Percentiles rank a stretch among this genome's conserved stretches.
Conservation (phyloP, 2,329 filamentous ascomycete genomes). For the Fusarium coicis region DNA sequence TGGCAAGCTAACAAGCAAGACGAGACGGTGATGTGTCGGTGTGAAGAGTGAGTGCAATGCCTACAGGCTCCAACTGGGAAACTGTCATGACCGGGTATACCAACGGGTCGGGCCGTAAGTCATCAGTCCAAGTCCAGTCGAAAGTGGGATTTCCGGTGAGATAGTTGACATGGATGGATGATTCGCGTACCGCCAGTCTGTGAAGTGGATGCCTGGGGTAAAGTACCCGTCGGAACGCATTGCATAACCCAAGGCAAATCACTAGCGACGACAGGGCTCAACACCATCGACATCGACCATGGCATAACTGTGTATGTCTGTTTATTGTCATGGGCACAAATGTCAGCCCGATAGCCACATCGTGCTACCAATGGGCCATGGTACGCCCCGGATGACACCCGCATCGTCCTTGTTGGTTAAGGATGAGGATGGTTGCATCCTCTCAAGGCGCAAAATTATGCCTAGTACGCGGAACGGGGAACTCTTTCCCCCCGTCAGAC, state of each 20-base stretch:
- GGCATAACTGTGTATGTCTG: constrained; percentile 12
- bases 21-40: constrained; percentile 34
- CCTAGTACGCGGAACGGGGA: constrained; percentile 20
- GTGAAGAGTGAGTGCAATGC: constrained; percentile 13
- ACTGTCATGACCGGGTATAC: constrained; percentile 35
- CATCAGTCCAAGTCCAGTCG: constrained; percentile 25
- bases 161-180: constrained; percentile 24
- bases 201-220: constrained; percentile 13
- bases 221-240: constrained; percentile 16
- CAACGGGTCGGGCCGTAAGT: constrained; percentile 44
- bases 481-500: constrained; percentile 1
- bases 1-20: constrained; percentile 11
- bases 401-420: constrained; percentile 19
- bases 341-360: constrained; percentile 24
- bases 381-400: constrained; percentile 21
- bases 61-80: constrained; percentile 4
- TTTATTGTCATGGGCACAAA: constrained; percentile 24
- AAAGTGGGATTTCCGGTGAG: constrained; percentile 30
- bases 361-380: constrained; percentile 21
- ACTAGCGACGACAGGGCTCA: constrained; percentile 3
- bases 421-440: constrained; percentile 15
- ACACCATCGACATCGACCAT: constrained; percentile 12
- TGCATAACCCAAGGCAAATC: not conserved
- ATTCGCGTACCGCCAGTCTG: not conserved
- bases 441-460: constrained; percentile 18